A percentile compares a stretch with the other conserved stretches of the same genome.
phyloP scores from a whole-genome alignment of 768 basidiomycete species.

The Boletellus ananiceps region DNA sequence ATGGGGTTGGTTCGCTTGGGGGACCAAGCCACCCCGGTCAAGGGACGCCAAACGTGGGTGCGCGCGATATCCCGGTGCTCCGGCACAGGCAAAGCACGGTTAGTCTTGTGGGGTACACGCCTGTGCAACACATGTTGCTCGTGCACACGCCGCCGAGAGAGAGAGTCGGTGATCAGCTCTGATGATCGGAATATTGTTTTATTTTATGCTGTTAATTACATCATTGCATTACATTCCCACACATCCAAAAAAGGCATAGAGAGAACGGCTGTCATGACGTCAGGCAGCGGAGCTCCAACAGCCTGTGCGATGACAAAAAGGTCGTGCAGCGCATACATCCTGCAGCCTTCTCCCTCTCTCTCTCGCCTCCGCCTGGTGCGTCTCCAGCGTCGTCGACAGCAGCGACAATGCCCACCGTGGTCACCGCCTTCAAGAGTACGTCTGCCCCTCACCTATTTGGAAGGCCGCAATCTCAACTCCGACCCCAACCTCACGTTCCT shows the following conservation, averaged over 20 bases:
- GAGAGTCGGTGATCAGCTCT: constrained; percentile 12
- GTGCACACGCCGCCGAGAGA: constrained; percentile 60
- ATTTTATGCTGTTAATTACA: not conserved
- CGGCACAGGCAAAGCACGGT: constrained; percentile 52
- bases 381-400: constrained; percentile 8
- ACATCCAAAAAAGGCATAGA: constrained; percentile 9
- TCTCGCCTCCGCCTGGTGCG: not conserved
- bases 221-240: not conserved
- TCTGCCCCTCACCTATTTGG: constrained; percentile 8
- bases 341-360: constrained; percentile 4
- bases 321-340: constrained; percentile 14
- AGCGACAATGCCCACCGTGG: constrained; percentile 60
- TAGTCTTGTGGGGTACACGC: constrained; percentile 65
- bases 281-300: constrained; percentile 33
- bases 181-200: not conserved
- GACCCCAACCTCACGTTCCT: constrained; percentile 18
- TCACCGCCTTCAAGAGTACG: constrained; percentile 87
- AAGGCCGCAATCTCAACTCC: constrained; percentile 14
- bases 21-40: constrained; percentile 38
- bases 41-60: constrained; percentile 42
- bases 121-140: constrained; percentile 69
- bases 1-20: constrained; percentile 20
- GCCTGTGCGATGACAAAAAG: constrained; percentile 29
- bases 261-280: constrained; percentile 25
- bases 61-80: constrained; percentile 42